Conservation (phyloP, 768 basidiomycete species). For the Agaricus subrufescens region DNA sequence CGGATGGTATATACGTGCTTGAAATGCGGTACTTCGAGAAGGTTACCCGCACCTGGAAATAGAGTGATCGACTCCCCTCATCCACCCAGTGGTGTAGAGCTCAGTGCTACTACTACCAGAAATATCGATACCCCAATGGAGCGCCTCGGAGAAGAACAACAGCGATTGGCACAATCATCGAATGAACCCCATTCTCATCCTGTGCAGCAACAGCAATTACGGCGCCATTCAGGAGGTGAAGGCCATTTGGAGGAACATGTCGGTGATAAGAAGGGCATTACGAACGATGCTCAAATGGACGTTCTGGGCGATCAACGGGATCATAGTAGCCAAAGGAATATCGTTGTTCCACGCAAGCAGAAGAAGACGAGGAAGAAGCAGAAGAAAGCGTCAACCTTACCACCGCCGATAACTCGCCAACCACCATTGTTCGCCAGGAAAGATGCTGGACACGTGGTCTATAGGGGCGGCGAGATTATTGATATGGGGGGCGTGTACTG, state of each 20-base stretch:
- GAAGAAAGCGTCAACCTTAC: neutral
- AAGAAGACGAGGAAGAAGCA: neutral
- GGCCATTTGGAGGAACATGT: too few relatives aligned
- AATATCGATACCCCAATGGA: neutral
- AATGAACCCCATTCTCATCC: too few relatives aligned
- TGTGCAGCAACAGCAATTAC: too few relatives aligned
- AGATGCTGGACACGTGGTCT: slow-evolving; percentile 61
- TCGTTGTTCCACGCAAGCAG: neutral
- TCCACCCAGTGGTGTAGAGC: neutral
- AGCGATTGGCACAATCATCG: too few relatives aligned
- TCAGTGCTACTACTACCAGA: neutral
- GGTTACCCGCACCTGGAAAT: slow-evolving; percentile 58
- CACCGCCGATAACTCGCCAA: slow-evolving; percentile 26
- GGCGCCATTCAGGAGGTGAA: too few relatives aligned
- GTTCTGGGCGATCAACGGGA: too few relatives aligned
- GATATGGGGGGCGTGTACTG: slow-evolving; percentile 18
- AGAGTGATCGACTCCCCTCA: neutral
- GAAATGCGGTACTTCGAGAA: slow-evolving; percentile 51
- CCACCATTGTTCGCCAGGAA: slow-evolving; percentile 58
- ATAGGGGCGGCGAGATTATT: slow-evolving; percentile 51
- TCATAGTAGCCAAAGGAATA: too few relatives aligned
- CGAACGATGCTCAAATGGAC: too few relatives aligned
- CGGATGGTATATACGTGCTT: slow-evolving; percentile 54
- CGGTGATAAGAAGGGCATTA: too few relatives aligned
- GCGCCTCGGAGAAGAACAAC: neutral